Base-by-base conservation (phyloP, 129 eudicot genomes). In the Flaveria sonorensis region DNA sequence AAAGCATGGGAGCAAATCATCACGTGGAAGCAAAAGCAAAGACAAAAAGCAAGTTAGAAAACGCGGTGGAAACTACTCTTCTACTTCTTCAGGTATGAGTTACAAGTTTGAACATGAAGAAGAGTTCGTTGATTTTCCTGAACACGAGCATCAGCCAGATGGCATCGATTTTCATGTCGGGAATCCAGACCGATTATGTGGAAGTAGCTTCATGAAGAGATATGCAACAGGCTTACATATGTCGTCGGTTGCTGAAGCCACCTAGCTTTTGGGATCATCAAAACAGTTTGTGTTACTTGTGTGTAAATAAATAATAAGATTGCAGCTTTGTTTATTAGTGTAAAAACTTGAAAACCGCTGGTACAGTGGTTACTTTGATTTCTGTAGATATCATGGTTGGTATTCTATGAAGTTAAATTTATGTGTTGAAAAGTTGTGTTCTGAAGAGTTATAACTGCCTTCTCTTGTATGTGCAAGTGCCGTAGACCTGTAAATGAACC, bases 241-340 rank as follows among this genome's bases (percentile, higher is more conserved):
- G 53, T 85, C 96, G 10, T 85, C 96, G 0, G 83, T 87, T 73
- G 85, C 97, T 15, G 96, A 92, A 82, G 97, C 97, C 77, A 92
- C 90, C 21, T 92, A 81, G 69, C 56, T 21, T 79, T 11, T 72
- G 70, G 19, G 18, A 10, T 10, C 16, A 10, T 39, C 19, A 62
- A 48, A 46, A 42, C 48, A 53, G 62, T 80, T 73, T 16, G 30
- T 62, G 42, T 63, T 72, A 3, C 47, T 80, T 65, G 15, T 67
- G 40, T 81, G 80, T 81, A 67, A 73, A 81, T 81, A 81, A 81
- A 74, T 81, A 74, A 80, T 56, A 56, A 81, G 76, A 45, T 68
- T 81, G 79, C 64, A 59, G 71, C 74, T 81, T 81, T 73, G 84
- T 73, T 80, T 60, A 45, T 78, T 60, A 48, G 64, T 70, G n/a